Base-by-base conservation (phyloP, 1,139 yeast genomes). In the Yamadazyma atlantica region DNA sequence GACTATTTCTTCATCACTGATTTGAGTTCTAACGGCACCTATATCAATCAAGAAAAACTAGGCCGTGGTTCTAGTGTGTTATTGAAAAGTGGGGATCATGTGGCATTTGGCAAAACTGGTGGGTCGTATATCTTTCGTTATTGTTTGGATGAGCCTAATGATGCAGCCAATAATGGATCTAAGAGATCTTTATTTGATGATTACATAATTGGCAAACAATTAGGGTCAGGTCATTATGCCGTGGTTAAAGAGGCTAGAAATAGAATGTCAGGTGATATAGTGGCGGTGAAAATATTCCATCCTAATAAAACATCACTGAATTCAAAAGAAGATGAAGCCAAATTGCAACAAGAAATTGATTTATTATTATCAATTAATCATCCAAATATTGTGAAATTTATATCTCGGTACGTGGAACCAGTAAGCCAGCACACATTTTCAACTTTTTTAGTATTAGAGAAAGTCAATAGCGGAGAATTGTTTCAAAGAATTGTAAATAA, bases 221-320 rank as follows among this genome's bases (percentile, higher is more conserved):
- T 85, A 19, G 94, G 94, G 0, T 64, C 83, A 3, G 94, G 94
- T 0, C 92, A 83, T 59, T 85, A 84, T 55, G 92, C 92, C 1
- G 78, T 80, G 14, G 94, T 85, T 2, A 81, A 78, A 53, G 87
- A 82, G 46, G 88, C 88, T 2, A 64, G 71, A 16, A 72, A 77
- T 46, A 73, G 80, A 45, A 57, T 61, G 12, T 71, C 81, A 0
- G 87, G 87, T 0, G 73, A 73, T 39, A 59, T 73, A 1, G 95
- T 80, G 29, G 92, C 92, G 0, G 86, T 84, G 3, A 84, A 84
- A 53, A 80, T 84, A n/a, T 83, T 84, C 55, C 85, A 83, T 53
- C 87, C 89, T 0, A 80, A 79, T 41, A 74, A 71, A 44, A 50
- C 68, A 8, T 53, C 53, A 4, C 43, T 46, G 33, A 50, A 48